Base-by-base conservation (phyloP, 345 rosid species). In the Eucalyptus tenuipes region DNA sequence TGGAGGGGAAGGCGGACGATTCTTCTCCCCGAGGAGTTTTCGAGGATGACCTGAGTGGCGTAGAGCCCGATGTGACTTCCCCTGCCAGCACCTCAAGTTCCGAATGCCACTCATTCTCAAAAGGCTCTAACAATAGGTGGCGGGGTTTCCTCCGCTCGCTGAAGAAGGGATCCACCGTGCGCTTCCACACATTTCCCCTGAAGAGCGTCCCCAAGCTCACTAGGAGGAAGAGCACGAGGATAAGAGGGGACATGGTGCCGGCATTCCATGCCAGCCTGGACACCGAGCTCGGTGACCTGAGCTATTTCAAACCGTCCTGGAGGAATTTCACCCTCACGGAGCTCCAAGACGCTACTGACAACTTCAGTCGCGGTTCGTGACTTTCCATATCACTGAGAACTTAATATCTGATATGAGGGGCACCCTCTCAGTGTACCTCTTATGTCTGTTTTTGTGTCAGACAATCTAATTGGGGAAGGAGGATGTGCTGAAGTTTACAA, bases 401-500 rank as follows among this genome's bases (percentile, higher is more conserved):
- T 20, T 24, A 5, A 25, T 40, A 20, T 75, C 47, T 75, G 84
- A 75, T 75, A 47, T 11, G 84, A 75, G 40, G 84, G 47, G 40
- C 84, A 75, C 24, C 29, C 29, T 75, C 47, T 45, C 40, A 27
- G 79, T 22, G 40, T 49, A 53, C 57, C 12, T 49, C 89, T 52
- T 47, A 8, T 18, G 18, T 40, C 47, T 86, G 27, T 57, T 17
- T 48, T 86, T 79, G 85, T 86, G 89, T 90, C 91, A 97, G 99
- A 96, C 49, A 93, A 95, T 89, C 90, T 97, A 92, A 97, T 96
- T 27, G 99, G 99, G 86, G 93, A 96, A 91, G 99, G 99, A 89
- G 99, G 99, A 42, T 97, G 94, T 88, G 98, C 98, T 27, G 95
- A 96, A 88, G 99, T 97, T 53, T 97, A 93, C 94, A 96, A 93